These are phyloP conservation scores for Lithohypha guttulata DNA, from an alignment of 2,329 filamentous ascomycete species.

Conservation along the genomic window DNA sequence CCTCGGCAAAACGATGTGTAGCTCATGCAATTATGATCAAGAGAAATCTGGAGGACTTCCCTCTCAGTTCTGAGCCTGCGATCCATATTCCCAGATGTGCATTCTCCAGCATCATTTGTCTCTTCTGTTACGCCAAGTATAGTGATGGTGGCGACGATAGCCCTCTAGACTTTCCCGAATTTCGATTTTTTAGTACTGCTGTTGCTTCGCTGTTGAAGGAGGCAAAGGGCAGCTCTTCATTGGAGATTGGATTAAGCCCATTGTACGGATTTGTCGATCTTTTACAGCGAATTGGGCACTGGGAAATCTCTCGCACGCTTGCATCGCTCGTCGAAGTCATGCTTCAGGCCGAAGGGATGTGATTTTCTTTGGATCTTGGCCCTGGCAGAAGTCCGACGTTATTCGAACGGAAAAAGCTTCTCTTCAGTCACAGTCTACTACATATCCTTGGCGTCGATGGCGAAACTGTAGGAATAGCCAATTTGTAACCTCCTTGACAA, in stretches of 20 bases:
- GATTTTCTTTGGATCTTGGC: too few relatives aligned
- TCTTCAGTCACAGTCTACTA: too few relatives aligned
- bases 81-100: constrained; percentile 23
- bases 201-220: constrained; percentile 15
- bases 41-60: constrained; percentile 19
- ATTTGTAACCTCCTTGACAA: too few relatives aligned
- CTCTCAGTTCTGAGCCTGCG: constrained; percentile 19
- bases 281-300: constrained; percentile 22
- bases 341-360: constrained; percentile 11
- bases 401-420: too few relatives aligned
- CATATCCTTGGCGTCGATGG: too few relatives aligned
- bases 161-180: constrained; percentile 22
- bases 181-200: constrained; percentile 21
- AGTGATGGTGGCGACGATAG: constrained; percentile 10
- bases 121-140: constrained; percentile 22
- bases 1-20: constrained; percentile 19
- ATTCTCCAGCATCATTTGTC: constrained; percentile 19
- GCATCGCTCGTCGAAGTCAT: constrained; percentile 19
- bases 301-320: constrained; percentile 24
- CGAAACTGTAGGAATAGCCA: too few relatives aligned
- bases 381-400: too few relatives aligned
- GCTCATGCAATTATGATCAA: constrained; percentile 21
- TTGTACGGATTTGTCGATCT: constrained; percentile 23
- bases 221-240: constrained; percentile 14
- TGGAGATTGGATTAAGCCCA: constrained; percentile 20